Evolutionary conservation across 768 basidiomycete species (phyloP).

Genomic region (Mrakia hoshinonis): DNA sequence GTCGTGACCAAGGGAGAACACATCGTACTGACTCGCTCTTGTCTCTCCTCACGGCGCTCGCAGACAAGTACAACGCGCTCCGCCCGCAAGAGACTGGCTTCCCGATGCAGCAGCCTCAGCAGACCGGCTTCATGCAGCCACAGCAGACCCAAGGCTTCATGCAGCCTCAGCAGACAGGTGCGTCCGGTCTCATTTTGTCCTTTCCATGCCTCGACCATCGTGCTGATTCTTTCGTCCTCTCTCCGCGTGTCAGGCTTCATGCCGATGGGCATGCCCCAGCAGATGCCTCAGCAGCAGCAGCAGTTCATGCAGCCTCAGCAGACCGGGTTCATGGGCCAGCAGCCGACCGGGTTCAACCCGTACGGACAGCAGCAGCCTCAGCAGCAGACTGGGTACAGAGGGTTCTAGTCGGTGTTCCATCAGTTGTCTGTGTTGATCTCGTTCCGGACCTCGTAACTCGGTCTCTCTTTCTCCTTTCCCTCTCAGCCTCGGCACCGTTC

Average conservation of each 20-base stretch:
- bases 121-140: slow-evolving; percentile 31
- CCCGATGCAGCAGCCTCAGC: slow-evolving; percentile 32
- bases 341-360: slow-evolving; percentile 37
- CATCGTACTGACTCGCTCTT: neutral
- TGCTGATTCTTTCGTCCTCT: neutral
- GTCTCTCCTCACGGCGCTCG: neutral
- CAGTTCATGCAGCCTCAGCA: slow-evolving; percentile 31
- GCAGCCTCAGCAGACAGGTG: slow-evolving; percentile 3
- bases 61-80: slow-evolving; percentile 43
- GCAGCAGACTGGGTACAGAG: slow-evolving; percentile 14
- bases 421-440: neutral
- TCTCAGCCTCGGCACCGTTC: neutral
- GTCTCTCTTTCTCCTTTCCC: neutral
- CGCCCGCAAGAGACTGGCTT: slow-evolving; percentile 37
- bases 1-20: neutral
- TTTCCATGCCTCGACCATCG: no score
- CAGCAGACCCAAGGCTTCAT: slow-evolving; percentile 15
- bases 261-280: slow-evolving; percentile 30
- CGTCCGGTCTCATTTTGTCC: neutral
- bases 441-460: neutral
- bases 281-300: slow-evolving; percentile 33
- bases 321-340: slow-evolving; percentile 36
- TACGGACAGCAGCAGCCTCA: slow-evolving; percentile 31
- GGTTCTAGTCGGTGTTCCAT: neutral
- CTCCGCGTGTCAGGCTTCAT: slow-evolving; percentile 12